Evolutionary conservation across 805 yeast species (phyloP).

Genomic region (Phaffomyces opuntiae): DNA sequence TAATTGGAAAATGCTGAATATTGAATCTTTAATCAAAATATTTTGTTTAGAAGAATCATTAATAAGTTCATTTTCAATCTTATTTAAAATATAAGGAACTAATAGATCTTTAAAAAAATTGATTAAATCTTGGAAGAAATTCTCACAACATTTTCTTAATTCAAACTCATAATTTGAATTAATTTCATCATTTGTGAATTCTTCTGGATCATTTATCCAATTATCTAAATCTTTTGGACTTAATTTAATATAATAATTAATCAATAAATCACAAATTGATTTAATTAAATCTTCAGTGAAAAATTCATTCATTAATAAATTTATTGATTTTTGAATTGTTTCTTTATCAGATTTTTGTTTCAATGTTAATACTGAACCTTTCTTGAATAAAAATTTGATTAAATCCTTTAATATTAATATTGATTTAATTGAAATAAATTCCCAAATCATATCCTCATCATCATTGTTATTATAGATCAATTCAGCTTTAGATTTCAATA

Average conservation of each 20-base stretch:
- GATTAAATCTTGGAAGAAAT: constrained; percentile 70
- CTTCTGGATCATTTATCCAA: constrained; percentile 88
- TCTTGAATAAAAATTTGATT: constrained; percentile 53
- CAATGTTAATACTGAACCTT: constrained; percentile 56
- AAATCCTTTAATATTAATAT: constrained; percentile 59
- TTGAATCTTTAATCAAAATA: constrained; percentile 68
- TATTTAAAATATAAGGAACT: constrained; percentile 48
- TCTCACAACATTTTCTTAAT: constrained; percentile 81
- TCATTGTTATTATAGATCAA: constrained; percentile 52
- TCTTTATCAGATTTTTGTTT: constrained; percentile 58
- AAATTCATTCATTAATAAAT: constrained; percentile 42
- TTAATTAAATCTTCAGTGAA: constrained; percentile 52
- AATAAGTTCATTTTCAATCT: constrained; percentile 39
- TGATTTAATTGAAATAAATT: constrained; percentile 58
- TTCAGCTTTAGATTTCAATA: constrained; percentile 61
- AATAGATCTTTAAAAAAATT: constrained; percentile 52
- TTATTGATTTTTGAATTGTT: constrained; percentile 54
- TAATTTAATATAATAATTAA: constrained; percentile 66
- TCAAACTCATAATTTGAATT: constrained; percentile 76
- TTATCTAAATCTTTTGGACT: constrained; percentile 70
- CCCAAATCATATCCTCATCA: constrained; percentile 61
- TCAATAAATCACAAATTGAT: constrained; percentile 57
- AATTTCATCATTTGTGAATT: constrained; percentile 81
- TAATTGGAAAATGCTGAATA: constrained; percentile 75
- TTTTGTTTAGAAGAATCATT: constrained; percentile 34